phyloP scores from a whole-genome alignment of 257 asterid genomes.

The Cynanchum wilfordii region DNA sequence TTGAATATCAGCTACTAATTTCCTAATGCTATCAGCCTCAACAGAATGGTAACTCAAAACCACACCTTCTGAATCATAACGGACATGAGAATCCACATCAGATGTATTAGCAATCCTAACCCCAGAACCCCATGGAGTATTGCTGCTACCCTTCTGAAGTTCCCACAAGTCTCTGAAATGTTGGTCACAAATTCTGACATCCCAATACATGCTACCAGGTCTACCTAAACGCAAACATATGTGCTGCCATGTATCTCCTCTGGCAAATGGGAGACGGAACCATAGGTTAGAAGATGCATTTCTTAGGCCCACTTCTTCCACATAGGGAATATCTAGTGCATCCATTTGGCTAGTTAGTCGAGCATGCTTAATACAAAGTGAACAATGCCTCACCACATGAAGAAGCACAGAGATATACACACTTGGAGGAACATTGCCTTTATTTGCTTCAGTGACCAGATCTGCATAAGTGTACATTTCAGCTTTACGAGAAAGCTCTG shows the following conservation, averaged over 20 bases:
- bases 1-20: constrained; percentile 83
- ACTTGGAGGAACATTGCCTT: constrained; percentile 78
- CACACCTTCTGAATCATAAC: constrained; percentile 93
- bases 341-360: constrained; percentile 96
- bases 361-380: constrained; percentile 93
- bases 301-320: constrained; percentile 92
- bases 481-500: constrained; percentile 42
- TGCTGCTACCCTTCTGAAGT: constrained; percentile 83
- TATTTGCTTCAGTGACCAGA: constrained; percentile 85
- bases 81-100: constrained; percentile 95
- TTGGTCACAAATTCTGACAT: constrained; percentile 84
- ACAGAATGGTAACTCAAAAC: constrained; percentile 82
- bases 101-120: constrained; percentile 95
- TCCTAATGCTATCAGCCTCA: constrained; percentile 87
- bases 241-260: constrained; percentile 79
- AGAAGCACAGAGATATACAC: constrained; percentile 74
- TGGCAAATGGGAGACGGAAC: constrained; percentile 90
- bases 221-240: constrained; percentile 90
- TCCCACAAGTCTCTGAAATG: constrained; percentile 90
- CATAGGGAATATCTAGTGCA: constrained; percentile 82
- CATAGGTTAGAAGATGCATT: constrained; percentile 88
- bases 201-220: constrained; percentile 99
- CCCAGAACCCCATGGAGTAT: constrained; percentile 88
- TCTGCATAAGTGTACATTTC: constrained; percentile 55
- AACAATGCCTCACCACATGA: constrained; percentile 91